Percentiles rank a stretch among this genome's conserved stretches.
phyloP scores from a whole-genome alignment of 2,329 filamentous ascomycete species.

The Apiospora kogelbergensis region DNA sequence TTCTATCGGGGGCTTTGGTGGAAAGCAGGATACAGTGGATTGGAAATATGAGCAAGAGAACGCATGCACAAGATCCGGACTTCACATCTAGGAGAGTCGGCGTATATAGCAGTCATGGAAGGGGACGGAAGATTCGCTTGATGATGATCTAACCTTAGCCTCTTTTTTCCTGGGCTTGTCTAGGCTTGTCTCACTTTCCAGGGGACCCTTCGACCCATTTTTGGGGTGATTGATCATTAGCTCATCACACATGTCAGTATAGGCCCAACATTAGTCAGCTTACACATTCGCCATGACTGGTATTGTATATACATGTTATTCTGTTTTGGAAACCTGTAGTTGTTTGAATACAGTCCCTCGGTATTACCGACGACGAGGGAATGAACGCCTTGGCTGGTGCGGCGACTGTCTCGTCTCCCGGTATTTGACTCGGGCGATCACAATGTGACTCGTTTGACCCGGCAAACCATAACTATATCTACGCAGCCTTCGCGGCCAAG shows the following conservation, averaged over 20 bases:
- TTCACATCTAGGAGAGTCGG: neutral
- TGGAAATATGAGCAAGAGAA: neutral
- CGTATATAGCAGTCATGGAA: neutral
- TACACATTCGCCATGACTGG: neutral
- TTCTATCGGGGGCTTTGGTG: neutral
- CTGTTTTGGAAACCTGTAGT: neutral
- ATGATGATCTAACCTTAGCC: neutral
- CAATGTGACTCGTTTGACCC: neutral
- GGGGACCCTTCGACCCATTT: neutral
- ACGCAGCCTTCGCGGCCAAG: neutral
- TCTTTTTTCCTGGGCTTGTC: neutral
- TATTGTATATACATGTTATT: neutral
- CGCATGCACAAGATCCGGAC: neutral
- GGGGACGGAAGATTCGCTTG: neutral
- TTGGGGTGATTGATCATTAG: neutral
- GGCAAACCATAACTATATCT: neutral
- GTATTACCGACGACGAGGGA: neutral
- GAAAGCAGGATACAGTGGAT: neutral
- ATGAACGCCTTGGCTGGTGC: neutral
- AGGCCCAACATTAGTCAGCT: neutral
- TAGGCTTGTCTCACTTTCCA: neutral
- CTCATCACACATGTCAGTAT: conserved; percentile 3
- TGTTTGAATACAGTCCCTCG: neutral
- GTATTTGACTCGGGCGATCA: neutral
- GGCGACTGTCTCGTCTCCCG: neutral